phyloP scores from a whole-genome alignment of 352 stramenopile species.

The Phytopythium mirpurense region DNA sequence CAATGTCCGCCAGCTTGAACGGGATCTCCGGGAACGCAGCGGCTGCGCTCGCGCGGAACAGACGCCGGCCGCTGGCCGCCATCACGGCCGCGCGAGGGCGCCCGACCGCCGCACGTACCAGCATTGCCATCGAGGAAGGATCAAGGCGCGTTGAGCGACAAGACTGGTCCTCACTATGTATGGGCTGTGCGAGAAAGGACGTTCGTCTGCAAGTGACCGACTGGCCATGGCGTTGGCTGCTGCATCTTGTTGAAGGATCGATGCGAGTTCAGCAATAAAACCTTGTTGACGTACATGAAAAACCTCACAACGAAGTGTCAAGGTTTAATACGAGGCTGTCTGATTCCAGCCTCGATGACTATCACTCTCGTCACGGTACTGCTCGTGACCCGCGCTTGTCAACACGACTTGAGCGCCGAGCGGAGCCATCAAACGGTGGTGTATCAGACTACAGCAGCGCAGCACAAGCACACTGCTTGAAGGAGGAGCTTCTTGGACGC shows the following conservation, averaged over 20 bases:
- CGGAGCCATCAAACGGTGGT: too few species aligned
- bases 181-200: background rate
- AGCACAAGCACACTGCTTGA: too few species aligned
- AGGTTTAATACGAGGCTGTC: background rate
- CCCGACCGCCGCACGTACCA: background rate
- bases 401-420: too few species aligned
- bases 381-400: background rate
- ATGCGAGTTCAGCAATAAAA: background rate
- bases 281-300: background rate
- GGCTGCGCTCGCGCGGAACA: conserved; percentile 43
- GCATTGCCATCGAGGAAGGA: conserved; percentile 5
- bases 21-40: conserved; percentile 64
- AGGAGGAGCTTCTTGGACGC: too few species aligned
- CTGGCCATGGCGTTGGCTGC: background rate
- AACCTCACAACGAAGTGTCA: background rate
- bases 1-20: conserved; percentile 96
- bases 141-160: too few species aligned
- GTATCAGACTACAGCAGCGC: too few species aligned
- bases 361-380: conserved; percentile 1
- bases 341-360: background rate
- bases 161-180: background rate
- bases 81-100: background rate
- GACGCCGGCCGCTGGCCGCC: conserved; percentile 1
- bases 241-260: background rate
- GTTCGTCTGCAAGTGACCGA: conserved; percentile 3